Evolutionary conservation across 192 early-diverging fungal species (phyloP), one percentile per base, ranked within the genome.

Genomic region (Rhizophagus clarus): DNA sequence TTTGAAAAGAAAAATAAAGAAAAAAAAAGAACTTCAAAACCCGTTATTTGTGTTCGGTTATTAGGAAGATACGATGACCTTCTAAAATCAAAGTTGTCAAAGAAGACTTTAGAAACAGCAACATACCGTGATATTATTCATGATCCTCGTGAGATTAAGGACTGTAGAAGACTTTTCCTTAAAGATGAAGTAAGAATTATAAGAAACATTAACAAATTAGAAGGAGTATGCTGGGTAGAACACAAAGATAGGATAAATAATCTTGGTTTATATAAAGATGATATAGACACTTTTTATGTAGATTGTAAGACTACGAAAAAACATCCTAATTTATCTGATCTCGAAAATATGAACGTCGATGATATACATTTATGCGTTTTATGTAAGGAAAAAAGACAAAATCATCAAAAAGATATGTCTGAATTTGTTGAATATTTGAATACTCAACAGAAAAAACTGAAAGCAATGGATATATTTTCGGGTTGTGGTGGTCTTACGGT

Each of bases 401-500:
- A 75, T 40, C 42, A 74, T 28, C 49, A 37, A 29, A 66, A 67
- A 2, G 61, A 75, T 11, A 6, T 51, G 1, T n/a, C 47, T 7
- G 61, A 61, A 22, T 73, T 56, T 56, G 1, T 56, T 20, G 51
- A 56, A 56, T 56, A 56, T 20, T 3, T 56, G 20, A 56, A 56
- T 56, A 22, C n/a, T 56, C 51, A 56, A 56, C 51, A 56, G 4
- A 56, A 22, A 22, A 56, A 56, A 22, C 20, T 56, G 74, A 80
- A 82, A 7, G 91, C 91, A 2, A 79, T 93, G 40, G 92, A 93
- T 79, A 83, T 93, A 62, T 93, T 93, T 74, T 88, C 90, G 6
- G 92, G 92, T 10, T 93, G 92, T 78, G 92, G 92, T 17, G 92
- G 92, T 7, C 77, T 93, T 40, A 92, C 91, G 4, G 83, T 83